Evolutionary conservation across 1,139 yeast genomes (phyloP), one percentile per base, ranked within the genome.

Genomic region (Geotrichum phurueaensis): DNA sequence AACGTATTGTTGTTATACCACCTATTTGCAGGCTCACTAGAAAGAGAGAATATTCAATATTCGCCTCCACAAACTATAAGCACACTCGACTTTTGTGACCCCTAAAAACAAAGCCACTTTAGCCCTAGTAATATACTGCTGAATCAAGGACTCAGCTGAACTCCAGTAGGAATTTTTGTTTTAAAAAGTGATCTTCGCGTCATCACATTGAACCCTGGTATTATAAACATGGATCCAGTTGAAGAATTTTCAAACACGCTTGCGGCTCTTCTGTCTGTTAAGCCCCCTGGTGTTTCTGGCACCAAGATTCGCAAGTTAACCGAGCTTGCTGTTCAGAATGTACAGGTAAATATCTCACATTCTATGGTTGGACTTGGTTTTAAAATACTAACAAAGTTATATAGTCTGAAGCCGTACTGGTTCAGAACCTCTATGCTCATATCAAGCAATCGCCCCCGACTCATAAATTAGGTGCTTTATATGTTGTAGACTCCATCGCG

Each of bases 211-310:
- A 39, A 39, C 18, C 47, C 47, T 39, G 47, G 47, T 15, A 39
- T 39, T 39, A 39, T 39, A 15, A 39, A n/a, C 47, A 39, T 39
- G 45, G 63, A 61, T 51, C 57, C 65, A 20, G 72, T 79, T 68
- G 86, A 85, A 72, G 85, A 85, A 68, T 89, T 89, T 74, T 88
- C 86, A 74, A 75, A 79, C 64, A 81, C 86, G 63, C 79, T 92
- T 69, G 85, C 84, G 68, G 95, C 92, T 71, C 80, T 92, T 65
- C 82, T 86, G 64, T 79, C 84, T 25, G 79, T 89, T 66, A 90
- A 89, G 75, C 86, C 97, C 31, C 95, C 95, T 25, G 98, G 99
- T 63, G 96, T 94, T 61, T 91, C 97, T 45, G 98, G 98, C 51
- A 85, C 96, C 63, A 91, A 97, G 77, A 94, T 94, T 73, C 89